These are phyloP conservation scores for Apophysomyces trapeziformis DNA, from an alignment of 371 early-diverging fungal species.

Conservation along the genomic window DNA sequence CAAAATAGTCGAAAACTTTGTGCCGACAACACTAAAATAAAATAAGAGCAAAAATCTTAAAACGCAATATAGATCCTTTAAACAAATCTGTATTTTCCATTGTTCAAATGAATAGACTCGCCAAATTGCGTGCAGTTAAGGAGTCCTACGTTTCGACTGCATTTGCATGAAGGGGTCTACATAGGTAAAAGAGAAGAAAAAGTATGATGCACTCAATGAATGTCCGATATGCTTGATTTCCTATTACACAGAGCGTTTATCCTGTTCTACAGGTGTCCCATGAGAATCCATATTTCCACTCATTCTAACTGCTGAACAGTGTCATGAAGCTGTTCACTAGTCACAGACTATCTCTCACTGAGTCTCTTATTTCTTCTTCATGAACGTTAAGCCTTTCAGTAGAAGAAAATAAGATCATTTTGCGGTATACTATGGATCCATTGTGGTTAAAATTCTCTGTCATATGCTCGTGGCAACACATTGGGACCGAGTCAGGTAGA, in stretches of 20 bases:
- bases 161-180: slow-evolving; percentile 1
- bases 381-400: no score
- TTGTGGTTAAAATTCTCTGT: background rate
- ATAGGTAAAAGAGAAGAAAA: background rate
- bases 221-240: no score
- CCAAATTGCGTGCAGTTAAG: slow-evolving; percentile 6
- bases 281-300: no score
- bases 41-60: background rate
- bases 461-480: slow-evolving; percentile 8
- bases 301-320: no score
- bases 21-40: background rate
- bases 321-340: no score
- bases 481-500: background rate
- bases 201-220: background rate
- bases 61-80: background rate
- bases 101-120: background rate
- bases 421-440: no score
- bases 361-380: no score
- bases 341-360: no score
- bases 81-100: no score
- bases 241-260: background rate
- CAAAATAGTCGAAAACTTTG: slow-evolving; percentile 1
- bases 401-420: no score
- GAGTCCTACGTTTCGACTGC: background rate
- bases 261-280: background rate